Percentiles rank a stretch among this genome's conserved stretches.
Evolutionary conservation across 768 basidiomycete genomes (phyloP).

Genomic region (Clitopilus hobsonii): DNA sequence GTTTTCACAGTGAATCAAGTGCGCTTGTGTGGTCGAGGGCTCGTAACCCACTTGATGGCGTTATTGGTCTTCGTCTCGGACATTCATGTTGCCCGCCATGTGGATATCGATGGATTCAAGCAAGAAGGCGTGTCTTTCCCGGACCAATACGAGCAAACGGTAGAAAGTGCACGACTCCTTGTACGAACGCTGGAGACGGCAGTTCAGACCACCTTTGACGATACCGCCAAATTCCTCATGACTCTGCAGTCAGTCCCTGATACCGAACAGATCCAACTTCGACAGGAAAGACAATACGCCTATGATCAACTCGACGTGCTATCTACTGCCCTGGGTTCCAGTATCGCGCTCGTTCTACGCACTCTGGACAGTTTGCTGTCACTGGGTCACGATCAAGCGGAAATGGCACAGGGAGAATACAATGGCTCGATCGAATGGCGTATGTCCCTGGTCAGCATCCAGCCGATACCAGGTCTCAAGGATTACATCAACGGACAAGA

Average conservation of each 20-base stretch:
- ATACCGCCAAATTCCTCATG: slow-evolving; percentile 55
- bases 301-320: slow-evolving; percentile 48
- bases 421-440: slow-evolving; percentile 75
- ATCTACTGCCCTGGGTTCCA: slow-evolving; percentile 47
- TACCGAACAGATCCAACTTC: slow-evolving; percentile 24
- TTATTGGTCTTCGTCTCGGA: slow-evolving; percentile 60
- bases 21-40: slow-evolving; percentile 38
- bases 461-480: slow-evolving; percentile 38
- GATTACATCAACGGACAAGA: slow-evolving; percentile 21
- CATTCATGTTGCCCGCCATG: slow-evolving; percentile 73
- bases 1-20: slow-evolving; percentile 34
- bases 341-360: slow-evolving; percentile 50
- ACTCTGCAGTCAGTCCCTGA: slow-evolving; percentile 50
- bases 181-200: slow-evolving; percentile 67
- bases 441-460: slow-evolving; percentile 61
- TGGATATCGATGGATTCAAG: slow-evolving; percentile 77
- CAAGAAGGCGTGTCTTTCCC: slow-evolving; percentile 39
- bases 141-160: slow-evolving; percentile 54
- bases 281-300: slow-evolving; percentile 25
- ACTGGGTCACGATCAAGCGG: slow-evolving; percentile 68
- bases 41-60: slow-evolving; percentile 50
- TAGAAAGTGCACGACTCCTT: slow-evolving; percentile 63
- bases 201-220: slow-evolving; percentile 73
- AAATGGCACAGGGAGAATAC: slow-evolving; percentile 66
- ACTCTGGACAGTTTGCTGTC: slow-evolving; percentile 58